A percentile compares a stretch with the other conserved stretches of the same genome.
Evolutionary conservation across 805 yeast genomes (phyloP).

Genomic region (Candida alai): DNA sequence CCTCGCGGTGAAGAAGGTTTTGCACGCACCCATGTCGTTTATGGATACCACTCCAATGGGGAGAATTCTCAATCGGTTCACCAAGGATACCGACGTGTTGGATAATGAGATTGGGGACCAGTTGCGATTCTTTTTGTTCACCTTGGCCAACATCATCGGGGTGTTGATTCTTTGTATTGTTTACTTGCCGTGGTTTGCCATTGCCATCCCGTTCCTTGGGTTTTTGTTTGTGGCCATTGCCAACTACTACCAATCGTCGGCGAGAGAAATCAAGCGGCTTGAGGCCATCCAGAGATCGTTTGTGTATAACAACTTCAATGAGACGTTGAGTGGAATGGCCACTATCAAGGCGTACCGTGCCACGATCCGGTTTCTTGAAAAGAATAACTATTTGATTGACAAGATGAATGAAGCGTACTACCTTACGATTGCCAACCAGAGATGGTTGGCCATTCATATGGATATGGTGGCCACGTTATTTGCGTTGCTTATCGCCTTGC

Average conservation of each 20-base stretch:
- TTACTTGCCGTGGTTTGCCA: slow-evolving; percentile 40
- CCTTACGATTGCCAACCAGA: slow-evolving; percentile 32
- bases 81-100: slow-evolving; percentile 81
- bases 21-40: slow-evolving; percentile 79
- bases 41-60: slow-evolving; percentile 89
- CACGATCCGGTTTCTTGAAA: slow-evolving; percentile 22
- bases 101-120: slow-evolving; percentile 78
- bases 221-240: slow-evolving; percentile 24
- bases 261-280: slow-evolving; percentile 36
- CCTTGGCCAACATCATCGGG: slow-evolving; percentile 54
- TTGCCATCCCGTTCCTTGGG: slow-evolving; percentile 31
- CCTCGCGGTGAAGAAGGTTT: slow-evolving; percentile 52
- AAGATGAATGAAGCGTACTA: slow-evolving; percentile 36
- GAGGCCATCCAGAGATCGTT: slow-evolving; percentile 39
- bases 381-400: slow-evolving; percentile 25
- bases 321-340: slow-evolving; percentile 32
- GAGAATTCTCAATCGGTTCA: slow-evolving; percentile 77
- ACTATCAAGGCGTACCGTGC: slow-evolving; percentile 35
- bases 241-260: slow-evolving; percentile 34
- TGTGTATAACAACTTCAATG: slow-evolving; percentile 39
- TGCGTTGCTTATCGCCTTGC: slow-evolving; percentile 26
- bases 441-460: slow-evolving; percentile 33
- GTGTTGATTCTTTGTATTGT: slow-evolving; percentile 37
- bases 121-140: slow-evolving; percentile 55
- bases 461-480: slow-evolving; percentile 30